phyloP scores from a whole-genome alignment of 1,284 basidiomycete species.

The Volvariella surrecta region DNA sequence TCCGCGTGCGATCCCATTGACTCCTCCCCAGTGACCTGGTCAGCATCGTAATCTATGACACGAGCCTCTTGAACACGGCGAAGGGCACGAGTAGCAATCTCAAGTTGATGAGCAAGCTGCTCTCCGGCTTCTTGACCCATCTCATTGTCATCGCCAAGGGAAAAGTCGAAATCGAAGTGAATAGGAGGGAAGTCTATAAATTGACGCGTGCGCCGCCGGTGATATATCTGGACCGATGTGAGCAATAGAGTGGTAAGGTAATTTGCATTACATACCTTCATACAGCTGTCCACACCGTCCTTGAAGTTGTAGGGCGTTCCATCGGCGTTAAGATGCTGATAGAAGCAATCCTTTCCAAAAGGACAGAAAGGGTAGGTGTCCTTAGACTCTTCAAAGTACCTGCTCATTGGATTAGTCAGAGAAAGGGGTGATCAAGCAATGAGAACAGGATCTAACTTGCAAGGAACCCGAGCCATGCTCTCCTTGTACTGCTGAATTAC shows the following conservation, averaged over 20 bases:
- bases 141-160: neutral
- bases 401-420: constrained; percentile 14
- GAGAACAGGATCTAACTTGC: constrained; percentile 37
- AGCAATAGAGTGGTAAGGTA: no score
- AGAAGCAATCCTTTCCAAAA: constrained; percentile 71
- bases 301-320: constrained; percentile 50
- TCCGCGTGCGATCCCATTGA: no score
- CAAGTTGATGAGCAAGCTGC: no score
- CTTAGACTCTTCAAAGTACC: constrained; percentile 53
- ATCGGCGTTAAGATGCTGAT: constrained; percentile 56
- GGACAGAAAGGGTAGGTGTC: constrained; percentile 46
- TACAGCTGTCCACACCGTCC: constrained; percentile 43
- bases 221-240: no score
- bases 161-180: no score
- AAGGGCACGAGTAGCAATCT: no score
- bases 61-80: no score
- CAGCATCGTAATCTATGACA: no score
- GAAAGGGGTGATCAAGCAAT: neutral
- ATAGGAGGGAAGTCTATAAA: no score
- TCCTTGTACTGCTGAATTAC: constrained; percentile 51
- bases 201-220: no score
- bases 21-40: no score
- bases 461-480: constrained; percentile 60
- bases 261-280: constrained; percentile 35
- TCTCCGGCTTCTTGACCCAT: no score